Evolutionary conservation across 2,329 filamentous ascomycete genomes (phyloP).

Genomic region (Colletotrichum eleusines): DNA sequence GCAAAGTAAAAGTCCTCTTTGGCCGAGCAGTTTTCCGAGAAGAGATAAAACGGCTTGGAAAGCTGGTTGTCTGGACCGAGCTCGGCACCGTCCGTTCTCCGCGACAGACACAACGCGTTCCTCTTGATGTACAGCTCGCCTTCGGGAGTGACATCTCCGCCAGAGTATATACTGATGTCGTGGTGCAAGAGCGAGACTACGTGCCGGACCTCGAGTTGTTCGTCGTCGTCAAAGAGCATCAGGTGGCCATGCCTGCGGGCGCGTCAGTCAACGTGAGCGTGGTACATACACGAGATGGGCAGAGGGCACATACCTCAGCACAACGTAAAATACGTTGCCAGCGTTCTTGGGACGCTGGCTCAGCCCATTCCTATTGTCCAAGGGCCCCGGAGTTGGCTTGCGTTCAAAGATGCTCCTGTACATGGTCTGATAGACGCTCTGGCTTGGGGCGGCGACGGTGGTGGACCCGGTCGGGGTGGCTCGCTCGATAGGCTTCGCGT

Average conservation of each 20-base stretch:
- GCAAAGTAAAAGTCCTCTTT: constrained; percentile 99
- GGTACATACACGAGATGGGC: constrained; percentile 11
- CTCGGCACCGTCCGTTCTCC: constrained; percentile 69
- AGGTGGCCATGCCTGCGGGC: constrained; percentile 85
- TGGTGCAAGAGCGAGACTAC: constrained; percentile 94
- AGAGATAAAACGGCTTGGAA: constrained; percentile 91
- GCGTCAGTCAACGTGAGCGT: constrained; percentile 31
- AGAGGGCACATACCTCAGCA: constrained; percentile 74
- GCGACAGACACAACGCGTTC: constrained; percentile 86
- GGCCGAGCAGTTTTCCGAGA: constrained; percentile 93
- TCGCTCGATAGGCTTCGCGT: constrained; percentile 91
- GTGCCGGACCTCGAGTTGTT: constrained; percentile 95
- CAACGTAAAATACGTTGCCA: constrained; percentile 93
- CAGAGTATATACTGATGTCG: constrained; percentile 85
- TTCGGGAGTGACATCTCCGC: constrained; percentile 82
- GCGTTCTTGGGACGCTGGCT: constrained; percentile 72
- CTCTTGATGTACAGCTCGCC: constrained; percentile 96
- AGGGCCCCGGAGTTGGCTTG: constrained; percentile 63
- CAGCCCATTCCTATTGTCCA: constrained; percentile 61
- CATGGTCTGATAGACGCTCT: constrained; percentile 98
- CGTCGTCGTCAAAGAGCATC: constrained; percentile 97
- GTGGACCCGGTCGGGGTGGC: constrained; percentile 81
- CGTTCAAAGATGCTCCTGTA: constrained; percentile 96
- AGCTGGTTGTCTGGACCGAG: constrained; percentile 65
- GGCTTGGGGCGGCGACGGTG: constrained; percentile 82